A percentile compares a stretch with the other conserved stretches of the same genome.
These are phyloP conservation scores for Thielaviopsis ethacetica DNA, from an alignment of 2,329 filamentous ascomycete species.

Conservation along the genomic window DNA sequence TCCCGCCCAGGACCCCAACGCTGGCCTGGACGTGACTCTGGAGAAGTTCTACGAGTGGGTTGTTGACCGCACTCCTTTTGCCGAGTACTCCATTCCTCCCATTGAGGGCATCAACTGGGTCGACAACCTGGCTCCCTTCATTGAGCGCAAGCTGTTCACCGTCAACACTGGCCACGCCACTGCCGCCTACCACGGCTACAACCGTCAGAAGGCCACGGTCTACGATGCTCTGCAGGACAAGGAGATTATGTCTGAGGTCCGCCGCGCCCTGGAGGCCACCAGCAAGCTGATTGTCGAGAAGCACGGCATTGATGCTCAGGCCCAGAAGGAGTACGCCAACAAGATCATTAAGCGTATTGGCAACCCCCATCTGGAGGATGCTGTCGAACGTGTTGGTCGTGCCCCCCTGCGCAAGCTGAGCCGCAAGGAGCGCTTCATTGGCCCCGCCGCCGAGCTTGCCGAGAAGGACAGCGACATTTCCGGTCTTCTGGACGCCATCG, in stretches of 20 bases:
- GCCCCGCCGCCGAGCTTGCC: conserved; percentile 75
- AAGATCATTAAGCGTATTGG: conserved; percentile 87
- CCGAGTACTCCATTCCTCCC: conserved; percentile 48
- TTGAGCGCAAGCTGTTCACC: conserved; percentile 98
- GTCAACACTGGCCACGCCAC: conserved; percentile 98
- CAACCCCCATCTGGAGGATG: conserved; percentile 84
- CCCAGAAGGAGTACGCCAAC: conserved; percentile 75
- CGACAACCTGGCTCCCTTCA: conserved; percentile 78
- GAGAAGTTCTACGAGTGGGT: conserved; percentile 99
- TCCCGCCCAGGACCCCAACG: conserved; percentile 65
- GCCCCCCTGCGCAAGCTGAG: conserved; percentile 86
- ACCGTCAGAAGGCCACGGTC: conserved; percentile 71
- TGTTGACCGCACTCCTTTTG: conserved; percentile 75
- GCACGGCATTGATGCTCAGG: conserved; percentile 58
- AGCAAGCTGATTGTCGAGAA: conserved; percentile 73
- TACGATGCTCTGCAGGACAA: conserved; percentile 53
- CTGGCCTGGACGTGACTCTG: conserved; percentile 79
- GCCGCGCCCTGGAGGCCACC: conserved; percentile 69
- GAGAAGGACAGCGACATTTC: conserved; percentile 60
- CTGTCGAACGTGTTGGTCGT: conserved; percentile 86
- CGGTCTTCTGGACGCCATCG: conserved; percentile 63
- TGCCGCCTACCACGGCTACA: conserved; percentile 86
- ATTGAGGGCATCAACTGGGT: conserved; percentile 92
- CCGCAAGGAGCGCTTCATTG: conserved; percentile 91
- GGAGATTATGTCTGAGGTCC: conserved; percentile 64